Evolutionary conservation across 345 rosid genomes (phyloP), one percentile per base, ranked within the genome.

Genomic region (Acer negundo): DNA sequence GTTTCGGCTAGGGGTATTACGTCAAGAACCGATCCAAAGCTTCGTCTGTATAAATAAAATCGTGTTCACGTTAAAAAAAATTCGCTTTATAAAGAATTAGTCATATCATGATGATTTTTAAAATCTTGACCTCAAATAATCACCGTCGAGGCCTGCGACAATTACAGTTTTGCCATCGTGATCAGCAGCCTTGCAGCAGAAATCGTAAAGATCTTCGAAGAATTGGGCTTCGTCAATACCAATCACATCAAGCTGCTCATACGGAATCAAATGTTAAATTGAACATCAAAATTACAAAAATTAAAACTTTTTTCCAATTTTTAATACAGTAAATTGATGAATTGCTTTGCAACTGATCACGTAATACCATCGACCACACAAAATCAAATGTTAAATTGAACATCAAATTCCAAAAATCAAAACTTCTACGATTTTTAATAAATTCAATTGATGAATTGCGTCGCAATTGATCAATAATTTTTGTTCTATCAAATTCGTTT

Each of bases 201-300:
- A 96, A 78, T 90, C 98, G 70, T 96, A 96, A 3, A 96, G 95
- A 75, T 96, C 99, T 68, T 88, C 94, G 26, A 96, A 96, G 70
- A 94, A 94, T 71, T 96, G 98, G 31, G 95, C 99, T 77, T 96
- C 99, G 22, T 96, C 99, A 26, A 96, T 89, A 53, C 98, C 99
- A 62, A 94, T 92, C 68, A 96, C 97, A 80, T 96, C 94, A 74
- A 96, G 69, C 99, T 96, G 89, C 51, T 70, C 75, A 28, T 28
- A 62, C 19, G 55, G 2, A 10, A 42, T 56, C 62, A 56, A 19
- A 4, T 16, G 17, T 19, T 19, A 16, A 17, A 56, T 17, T 56
- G 10, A 19, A 4, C 62, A 6, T 7, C 23, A 16, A 19, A 19
- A 56, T 56, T 17, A 7, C 59, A 53, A 53, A n/a, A 59, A 59